Evolutionary conservation across 495 filamentous ascomycete genomes (phyloP).

Genomic region (Penicillium diatomitis): DNA sequence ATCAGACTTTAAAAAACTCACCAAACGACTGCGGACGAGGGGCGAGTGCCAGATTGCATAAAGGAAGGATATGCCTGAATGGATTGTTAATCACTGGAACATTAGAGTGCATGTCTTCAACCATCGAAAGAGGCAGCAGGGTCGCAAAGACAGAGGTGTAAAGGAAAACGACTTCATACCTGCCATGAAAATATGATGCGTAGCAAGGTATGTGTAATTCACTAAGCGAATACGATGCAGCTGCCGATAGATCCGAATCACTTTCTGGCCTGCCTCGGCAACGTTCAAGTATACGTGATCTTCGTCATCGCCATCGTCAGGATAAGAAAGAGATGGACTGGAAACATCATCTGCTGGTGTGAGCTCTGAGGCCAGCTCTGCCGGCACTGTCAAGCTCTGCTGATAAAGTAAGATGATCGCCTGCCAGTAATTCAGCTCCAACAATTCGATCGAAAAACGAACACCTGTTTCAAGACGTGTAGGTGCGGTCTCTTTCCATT

Average conservation of each 20-base stretch:
- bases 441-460: slow-evolving; percentile 72
- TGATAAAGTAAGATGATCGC: slow-evolving; percentile 95
- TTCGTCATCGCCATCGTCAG: slow-evolving; percentile 69
- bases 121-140: too few relatives aligned
- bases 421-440: slow-evolving; percentile 96
- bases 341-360: slow-evolving; percentile 58
- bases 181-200: slow-evolving; percentile 95
- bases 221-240: slow-evolving; percentile 81
- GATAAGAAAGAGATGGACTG: slow-evolving; percentile 46
- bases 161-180: slow-evolving; percentile 35
- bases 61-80: slow-evolving; percentile 76
- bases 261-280: slow-evolving; percentile 88
- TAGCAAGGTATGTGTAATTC: slow-evolving; percentile 95
- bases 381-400: slow-evolving; percentile 82
- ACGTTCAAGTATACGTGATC: slow-evolving; percentile 88
- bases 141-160: not conserved
- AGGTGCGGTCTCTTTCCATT: slow-evolving; percentile 82
- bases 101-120: not conserved
- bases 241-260: slow-evolving; percentile 82
- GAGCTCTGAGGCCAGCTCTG: slow-evolving; percentile 70
- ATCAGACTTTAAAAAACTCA: slow-evolving; percentile 31
- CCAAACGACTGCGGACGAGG: slow-evolving; percentile 71
- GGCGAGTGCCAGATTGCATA: slow-evolving; percentile 97
- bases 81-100: not conserved
- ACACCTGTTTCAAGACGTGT: slow-evolving; percentile 72